Percentiles rank a stretch among this genome's conserved stretches.
Conservation (phyloP, 345 rosid genomes). For the Aethionema arabicum region DNA sequence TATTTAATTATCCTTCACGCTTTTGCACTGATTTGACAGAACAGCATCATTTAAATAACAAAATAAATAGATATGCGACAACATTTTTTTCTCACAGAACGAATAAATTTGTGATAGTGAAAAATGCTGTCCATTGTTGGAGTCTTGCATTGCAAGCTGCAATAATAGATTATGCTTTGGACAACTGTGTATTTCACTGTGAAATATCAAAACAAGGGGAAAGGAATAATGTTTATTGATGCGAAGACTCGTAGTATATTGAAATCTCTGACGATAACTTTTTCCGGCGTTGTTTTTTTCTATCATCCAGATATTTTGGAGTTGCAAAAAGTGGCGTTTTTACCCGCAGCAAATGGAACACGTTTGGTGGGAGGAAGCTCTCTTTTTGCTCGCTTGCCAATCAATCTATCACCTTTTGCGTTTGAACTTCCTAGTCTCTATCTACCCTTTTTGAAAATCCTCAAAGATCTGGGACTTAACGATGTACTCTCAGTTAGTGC, state of each 20-base stretch:
- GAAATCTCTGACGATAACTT: constrained; percentile 11
- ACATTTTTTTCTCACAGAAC: not conserved
- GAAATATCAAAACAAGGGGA: constrained; percentile 9
- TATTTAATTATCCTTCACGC: constrained; percentile 1
- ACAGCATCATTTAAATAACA: constrained; percentile 3
- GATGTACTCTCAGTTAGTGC: constrained; percentile 67
- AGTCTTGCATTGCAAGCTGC: constrained; percentile 23
- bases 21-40: constrained; percentile 1
- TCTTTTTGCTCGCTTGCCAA: constrained; percentile 71
- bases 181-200: constrained; percentile 5
- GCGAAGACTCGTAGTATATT: constrained; percentile 10
- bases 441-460: constrained; percentile 77
- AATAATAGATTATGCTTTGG: constrained; percentile 8
- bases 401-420: constrained; percentile 89
- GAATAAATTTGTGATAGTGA: constrained; percentile 9
- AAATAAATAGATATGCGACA: constrained; percentile 8
- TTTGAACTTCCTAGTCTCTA: constrained; percentile 80
- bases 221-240: not conserved
- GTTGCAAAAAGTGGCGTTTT: constrained; percentile 74
- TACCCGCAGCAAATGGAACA: constrained; percentile 95
- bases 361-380: constrained; percentile 74
- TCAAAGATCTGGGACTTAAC: constrained; percentile 85
- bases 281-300: constrained; percentile 14
- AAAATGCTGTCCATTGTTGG: constrained; percentile 9
- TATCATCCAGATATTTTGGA: constrained; percentile 57